These are phyloP conservation scores for Phialophora verrucosa DNA, from an alignment of 2,329 filamentous ascomycete genomes.

Conservation along the genomic window DNA sequence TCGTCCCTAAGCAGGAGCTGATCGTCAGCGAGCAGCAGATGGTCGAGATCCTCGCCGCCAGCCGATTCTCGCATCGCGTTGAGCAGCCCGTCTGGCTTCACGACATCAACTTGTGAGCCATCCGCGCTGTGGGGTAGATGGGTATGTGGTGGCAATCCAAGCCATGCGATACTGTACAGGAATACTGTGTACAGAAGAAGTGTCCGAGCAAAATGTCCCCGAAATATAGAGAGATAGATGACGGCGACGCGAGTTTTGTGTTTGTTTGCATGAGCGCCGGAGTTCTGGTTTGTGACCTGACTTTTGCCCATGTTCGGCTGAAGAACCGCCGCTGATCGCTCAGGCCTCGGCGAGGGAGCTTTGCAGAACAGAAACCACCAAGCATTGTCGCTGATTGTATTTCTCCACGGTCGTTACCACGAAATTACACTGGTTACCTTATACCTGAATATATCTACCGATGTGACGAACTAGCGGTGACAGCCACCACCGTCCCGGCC, in stretches of 20 bases:
- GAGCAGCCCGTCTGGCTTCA: conserved; percentile 57
- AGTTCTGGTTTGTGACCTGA: background rate
- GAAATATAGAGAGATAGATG: background rate
- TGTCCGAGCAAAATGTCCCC: background rate
- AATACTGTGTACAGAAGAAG: background rate
- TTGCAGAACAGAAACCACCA: conserved; percentile 1
- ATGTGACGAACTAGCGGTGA: background rate
- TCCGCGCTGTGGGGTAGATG: background rate
- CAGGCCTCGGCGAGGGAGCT: background rate
- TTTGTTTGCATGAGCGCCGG: background rate
- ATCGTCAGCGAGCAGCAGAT: conserved; percentile 55
- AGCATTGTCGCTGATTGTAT: background rate
- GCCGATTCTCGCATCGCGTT: conserved; percentile 53
- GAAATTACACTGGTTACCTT: background rate
- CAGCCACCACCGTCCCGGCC: background rate
- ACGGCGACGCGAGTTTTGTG: background rate
- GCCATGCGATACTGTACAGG: background rate
- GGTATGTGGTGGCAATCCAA: background rate
- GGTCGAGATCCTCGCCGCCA: conserved; percentile 53
- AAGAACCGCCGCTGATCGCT: background rate
- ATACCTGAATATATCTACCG: background rate
- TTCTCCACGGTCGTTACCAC: conserved; percentile 13
- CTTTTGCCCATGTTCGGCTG: background rate
- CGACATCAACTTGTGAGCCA: conserved; percentile 49
- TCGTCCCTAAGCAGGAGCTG: conserved; percentile 46